Percentiles rank a stretch among this genome's conserved stretches.
Conservation (phyloP, 1,284 basidiomycete species). For the Cronartium ribicola region DNA sequence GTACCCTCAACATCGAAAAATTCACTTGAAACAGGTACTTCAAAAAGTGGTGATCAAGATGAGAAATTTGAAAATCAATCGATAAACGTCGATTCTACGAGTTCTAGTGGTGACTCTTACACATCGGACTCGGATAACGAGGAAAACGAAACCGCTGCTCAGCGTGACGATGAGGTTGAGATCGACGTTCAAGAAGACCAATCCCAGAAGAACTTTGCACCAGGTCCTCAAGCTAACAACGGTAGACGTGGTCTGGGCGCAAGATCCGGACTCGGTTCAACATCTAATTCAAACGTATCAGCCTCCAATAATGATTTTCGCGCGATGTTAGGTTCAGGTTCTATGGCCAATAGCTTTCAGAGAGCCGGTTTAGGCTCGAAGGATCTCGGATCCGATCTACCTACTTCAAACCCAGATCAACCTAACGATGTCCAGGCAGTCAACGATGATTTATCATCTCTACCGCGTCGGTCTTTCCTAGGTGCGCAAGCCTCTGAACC, state of each 20-base stretch:
- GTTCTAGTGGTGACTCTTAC: too few species aligned
- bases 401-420: constrained; percentile 42
- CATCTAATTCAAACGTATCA: too few species aligned
- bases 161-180: background rate
- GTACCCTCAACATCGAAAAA: constrained; percentile 20
- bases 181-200: background rate
- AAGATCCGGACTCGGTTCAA: background rate
- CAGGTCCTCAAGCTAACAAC: background rate
- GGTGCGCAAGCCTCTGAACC: constrained; percentile 53
- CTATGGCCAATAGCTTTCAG: constrained; percentile 1
- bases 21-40: background rate
- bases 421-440: constrained; percentile 42
- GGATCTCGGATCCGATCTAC: background rate
- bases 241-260: constrained; percentile 15
- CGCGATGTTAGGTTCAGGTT: constrained; percentile 18
- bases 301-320: constrained; percentile 37
- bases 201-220: background rate
- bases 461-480: constrained; percentile 56
- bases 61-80: background rate
- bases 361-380: constrained; percentile 11
- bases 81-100: background rate
- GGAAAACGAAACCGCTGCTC: background rate
- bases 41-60: too few species aligned
- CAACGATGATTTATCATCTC: constrained; percentile 41
- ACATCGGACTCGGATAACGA: too few species aligned